Percentiles rank a stretch among this genome's conserved stretches.
Conservation (phyloP, 352 stramenopile species). For the Globisporangium radiosum region DNA sequence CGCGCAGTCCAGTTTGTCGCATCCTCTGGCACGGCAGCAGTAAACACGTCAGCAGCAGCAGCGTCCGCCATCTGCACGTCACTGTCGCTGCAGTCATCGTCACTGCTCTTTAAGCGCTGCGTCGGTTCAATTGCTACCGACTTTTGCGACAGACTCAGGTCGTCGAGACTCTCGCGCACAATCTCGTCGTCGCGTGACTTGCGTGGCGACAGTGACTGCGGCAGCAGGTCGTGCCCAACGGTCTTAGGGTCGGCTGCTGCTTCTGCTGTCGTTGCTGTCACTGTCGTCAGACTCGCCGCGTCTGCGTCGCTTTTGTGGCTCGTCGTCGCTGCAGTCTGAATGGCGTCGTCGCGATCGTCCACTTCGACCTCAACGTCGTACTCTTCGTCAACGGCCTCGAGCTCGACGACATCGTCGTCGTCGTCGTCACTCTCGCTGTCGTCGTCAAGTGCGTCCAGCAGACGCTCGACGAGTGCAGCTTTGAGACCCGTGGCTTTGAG, state of each 20-base stretch:
- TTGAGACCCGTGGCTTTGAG: constrained; percentile 50
- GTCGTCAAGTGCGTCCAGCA: constrained; percentile 38
- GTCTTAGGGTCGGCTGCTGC: not conserved
- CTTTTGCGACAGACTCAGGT: constrained; percentile 19
- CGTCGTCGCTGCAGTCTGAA: too few relatives aligned
- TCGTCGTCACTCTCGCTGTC: constrained; percentile 30
- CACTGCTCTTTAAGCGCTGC: not conserved
- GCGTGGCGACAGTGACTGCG: not conserved
- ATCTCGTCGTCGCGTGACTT: constrained; percentile 26
- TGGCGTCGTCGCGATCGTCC: not conserved
- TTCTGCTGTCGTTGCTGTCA: constrained; percentile 1
- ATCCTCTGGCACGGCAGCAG: too few relatives aligned
- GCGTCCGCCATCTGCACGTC: too few relatives aligned
- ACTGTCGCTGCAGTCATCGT: too few relatives aligned
- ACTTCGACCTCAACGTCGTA: constrained; percentile 21
- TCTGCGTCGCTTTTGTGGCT: too few relatives aligned
- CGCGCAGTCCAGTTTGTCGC: not conserved
- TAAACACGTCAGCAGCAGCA: too few relatives aligned
- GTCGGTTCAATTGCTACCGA: not conserved
- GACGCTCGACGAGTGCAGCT: constrained; percentile 32
- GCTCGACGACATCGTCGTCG: constrained; percentile 18
- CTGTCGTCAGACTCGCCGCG: too few relatives aligned
- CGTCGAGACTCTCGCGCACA: constrained; percentile 44
- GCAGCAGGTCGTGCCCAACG: too few relatives aligned
- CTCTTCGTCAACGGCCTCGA: constrained; percentile 21